Evolutionary conservation across 2,329 filamentous ascomycete species (phyloP).

Genomic region (Penicillium occitanis): DNA sequence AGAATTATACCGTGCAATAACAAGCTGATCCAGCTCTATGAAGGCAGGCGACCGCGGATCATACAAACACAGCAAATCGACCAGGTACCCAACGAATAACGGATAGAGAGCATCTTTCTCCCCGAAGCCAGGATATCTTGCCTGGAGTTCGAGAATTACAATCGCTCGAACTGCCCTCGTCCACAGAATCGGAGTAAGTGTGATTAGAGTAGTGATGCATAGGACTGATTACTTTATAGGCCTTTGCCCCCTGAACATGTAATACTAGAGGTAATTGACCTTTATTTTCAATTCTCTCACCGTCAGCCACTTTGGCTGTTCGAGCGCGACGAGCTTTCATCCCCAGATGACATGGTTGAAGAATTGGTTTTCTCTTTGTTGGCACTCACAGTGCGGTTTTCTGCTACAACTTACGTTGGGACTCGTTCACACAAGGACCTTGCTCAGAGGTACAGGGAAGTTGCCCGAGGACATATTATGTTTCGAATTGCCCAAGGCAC

Average conservation of each 20-base stretch:
- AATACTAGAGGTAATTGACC: conserved; percentile 18
- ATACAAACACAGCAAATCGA: neutral
- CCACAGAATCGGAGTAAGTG: neutral
- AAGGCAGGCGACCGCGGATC: neutral
- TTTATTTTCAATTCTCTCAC: conserved; percentile 28
- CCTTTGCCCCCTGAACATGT: conserved; percentile 19
- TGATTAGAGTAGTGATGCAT: too few species aligned
- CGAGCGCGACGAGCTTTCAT: conserved; percentile 24
- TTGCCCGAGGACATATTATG: conserved; percentile 26
- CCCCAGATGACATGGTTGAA: conserved; percentile 19
- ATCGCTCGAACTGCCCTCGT: neutral
- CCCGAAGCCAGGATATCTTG: neutral
- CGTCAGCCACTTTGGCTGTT: conserved; percentile 29
- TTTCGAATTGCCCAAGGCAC: conserved; percentile 24
- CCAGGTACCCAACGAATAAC: neutral
- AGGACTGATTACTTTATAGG: neutral
- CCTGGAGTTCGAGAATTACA: neutral
- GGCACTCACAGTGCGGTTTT: conserved; percentile 25
- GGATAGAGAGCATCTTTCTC: neutral
- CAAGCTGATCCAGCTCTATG: neutral
- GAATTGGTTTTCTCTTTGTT: conserved; percentile 25
- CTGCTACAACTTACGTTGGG: conserved; percentile 22
- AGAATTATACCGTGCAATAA: neutral
- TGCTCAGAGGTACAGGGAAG: conserved; percentile 22
- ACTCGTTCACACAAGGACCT: conserved; percentile 18